Evolutionary conservation across 1,139 yeast genomes (phyloP), one percentile per base, ranked within the genome.

Genomic region (Magnusiomyces fungicola): DNA sequence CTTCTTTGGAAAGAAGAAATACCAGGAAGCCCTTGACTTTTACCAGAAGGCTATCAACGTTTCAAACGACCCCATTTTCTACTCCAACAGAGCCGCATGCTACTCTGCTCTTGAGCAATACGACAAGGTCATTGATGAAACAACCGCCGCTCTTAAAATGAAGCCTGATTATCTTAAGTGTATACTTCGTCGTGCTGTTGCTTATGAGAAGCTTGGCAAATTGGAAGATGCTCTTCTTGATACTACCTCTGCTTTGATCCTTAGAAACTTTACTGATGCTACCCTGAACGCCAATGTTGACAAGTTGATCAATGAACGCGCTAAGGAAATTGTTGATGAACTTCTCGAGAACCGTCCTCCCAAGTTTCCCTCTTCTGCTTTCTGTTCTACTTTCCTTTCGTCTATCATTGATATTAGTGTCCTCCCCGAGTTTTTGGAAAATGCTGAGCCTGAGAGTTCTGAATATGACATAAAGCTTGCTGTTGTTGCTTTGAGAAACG

Each of bases 81-180:
- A 83, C 71, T 88, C 97, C 54, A 90, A 90, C 73, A 79, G 96
- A 69, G 89, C 97, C 24, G 98, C 98, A 19, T 92, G 97, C 70
- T 87, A 86, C 69, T 85, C 89, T 50, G 87, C 95, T 19, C 73
- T 86, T 58, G 79, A 81, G 53, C 79, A 89, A 56, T 81, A 79
- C 63, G 87, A 85, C 59, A 82, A 87, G 63, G 96, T 89, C 43
- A 77, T 94, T 57, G 86, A 81, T 59, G 96, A 88, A 66, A 83
- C 96, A 52, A 80, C 96, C 29, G 79, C 76, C 56, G 98, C 98
- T 37, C 76, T 94, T 60, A 77, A 80, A 58, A 70, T 90, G 61
- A 85, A 89, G 66, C 96, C 95, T 16, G 92, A 84, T 64, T 92
- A 94, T 69, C 74, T 88, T 61, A 92, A 94, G 73, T 94, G 97